phyloP scores from a whole-genome alignment of 805 yeast species.

The Wickerhamiella brachini region DNA sequence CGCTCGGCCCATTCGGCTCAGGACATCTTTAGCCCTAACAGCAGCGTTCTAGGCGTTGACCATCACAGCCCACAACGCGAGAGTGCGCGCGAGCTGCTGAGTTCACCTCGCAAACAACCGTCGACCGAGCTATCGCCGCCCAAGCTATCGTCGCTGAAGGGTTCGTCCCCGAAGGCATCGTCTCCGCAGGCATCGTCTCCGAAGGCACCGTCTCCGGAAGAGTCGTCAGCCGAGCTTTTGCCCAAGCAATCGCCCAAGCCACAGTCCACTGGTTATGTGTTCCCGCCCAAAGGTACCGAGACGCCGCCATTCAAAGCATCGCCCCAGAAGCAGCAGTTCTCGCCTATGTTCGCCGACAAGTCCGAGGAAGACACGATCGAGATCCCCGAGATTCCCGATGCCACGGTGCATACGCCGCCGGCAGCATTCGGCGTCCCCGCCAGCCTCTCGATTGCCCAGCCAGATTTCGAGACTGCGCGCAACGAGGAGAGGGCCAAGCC shows the following conservation, averaged over 20 bases:
- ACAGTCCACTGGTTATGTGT: neutral
- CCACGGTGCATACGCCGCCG: neutral
- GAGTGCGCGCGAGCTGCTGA: neutral
- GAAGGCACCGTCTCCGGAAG: too few relatives aligned
- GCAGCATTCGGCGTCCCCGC: neutral
- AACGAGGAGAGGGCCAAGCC: neutral
- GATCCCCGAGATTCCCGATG: neutral
- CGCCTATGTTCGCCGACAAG: neutral
- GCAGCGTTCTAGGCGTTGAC: neutral
- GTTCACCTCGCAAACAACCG: neutral
- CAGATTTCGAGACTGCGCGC: neutral
- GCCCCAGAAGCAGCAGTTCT: neutral
- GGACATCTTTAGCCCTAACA: neutral
- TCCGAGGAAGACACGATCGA: neutral
- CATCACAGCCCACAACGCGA: neutral
- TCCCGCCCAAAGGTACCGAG: neutral
- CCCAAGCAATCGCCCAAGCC: neutral
- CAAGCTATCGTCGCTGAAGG: too few relatives aligned
- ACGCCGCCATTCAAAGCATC: neutral
- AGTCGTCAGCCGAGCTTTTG: too few relatives aligned
- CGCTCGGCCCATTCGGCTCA: too few relatives aligned
- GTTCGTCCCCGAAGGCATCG: too few relatives aligned
- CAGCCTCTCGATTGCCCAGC: neutral
- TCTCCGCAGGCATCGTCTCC: too few relatives aligned
- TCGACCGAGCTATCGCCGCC: too few relatives aligned